These are phyloP conservation scores for Coniosporium uncinatum DNA, from an alignment of 2,329 filamentous ascomycete species.

Conservation along the genomic window DNA sequence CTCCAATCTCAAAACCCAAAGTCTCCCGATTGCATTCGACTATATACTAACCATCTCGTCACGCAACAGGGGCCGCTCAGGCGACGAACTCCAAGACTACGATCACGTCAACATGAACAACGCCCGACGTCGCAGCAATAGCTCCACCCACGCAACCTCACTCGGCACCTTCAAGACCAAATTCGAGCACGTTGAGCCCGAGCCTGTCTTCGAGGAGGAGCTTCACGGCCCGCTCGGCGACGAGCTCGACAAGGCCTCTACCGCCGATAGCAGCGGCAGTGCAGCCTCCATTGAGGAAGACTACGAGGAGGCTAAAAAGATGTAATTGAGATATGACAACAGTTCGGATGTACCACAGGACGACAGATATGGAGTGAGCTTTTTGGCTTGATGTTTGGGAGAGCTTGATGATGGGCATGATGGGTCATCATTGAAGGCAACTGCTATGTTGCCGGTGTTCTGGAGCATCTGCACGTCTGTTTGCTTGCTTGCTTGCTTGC, in stretches of 20 bases:
- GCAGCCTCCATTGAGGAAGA: constrained; percentile 51
- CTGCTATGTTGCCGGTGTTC: too few species aligned
- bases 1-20: constrained; percentile 16
- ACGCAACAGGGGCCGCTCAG: constrained; percentile 68
- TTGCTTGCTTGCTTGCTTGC: too few species aligned
- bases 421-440: too few species aligned
- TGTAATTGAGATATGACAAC: too few species aligned
- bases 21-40: constrained; percentile 4
- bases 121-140: constrained; percentile 88
- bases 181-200: constrained; percentile 85
- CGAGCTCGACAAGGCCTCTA: constrained; percentile 42
- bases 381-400: too few species aligned
- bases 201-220: constrained; percentile 89
- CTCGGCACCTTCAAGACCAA: constrained; percentile 89
- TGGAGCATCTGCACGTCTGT: too few species aligned
- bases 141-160: constrained; percentile 65
- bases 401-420: too few species aligned
- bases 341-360: too few species aligned
- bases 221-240: constrained; percentile 59
- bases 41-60: constrained; percentile 3
- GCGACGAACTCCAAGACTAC: constrained; percentile 80
- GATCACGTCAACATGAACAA: constrained; percentile 78
- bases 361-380: too few species aligned
- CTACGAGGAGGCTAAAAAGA: constrained; percentile 36
- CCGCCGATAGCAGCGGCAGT: constrained; percentile 41